These are phyloP conservation scores for Chlorella sp. DNA, from an alignment of 139 green algal genomes.

Conservation along the genomic window DNA sequence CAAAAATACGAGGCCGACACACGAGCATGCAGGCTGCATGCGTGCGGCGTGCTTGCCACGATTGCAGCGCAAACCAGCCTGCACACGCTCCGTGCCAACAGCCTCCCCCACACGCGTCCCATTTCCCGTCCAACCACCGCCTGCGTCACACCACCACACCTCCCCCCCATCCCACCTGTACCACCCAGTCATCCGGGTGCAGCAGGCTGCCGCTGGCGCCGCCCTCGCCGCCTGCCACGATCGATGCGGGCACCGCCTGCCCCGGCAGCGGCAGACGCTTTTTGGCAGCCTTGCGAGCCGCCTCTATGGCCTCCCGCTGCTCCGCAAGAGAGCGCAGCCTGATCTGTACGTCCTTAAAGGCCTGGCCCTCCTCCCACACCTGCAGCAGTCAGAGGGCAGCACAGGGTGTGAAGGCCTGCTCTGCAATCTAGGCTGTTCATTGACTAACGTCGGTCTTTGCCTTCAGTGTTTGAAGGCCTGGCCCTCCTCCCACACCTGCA, in stretches of 20 bases:
- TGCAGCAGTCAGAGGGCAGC: background rate
- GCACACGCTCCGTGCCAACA: background rate
- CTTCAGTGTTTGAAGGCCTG: too few relatives aligned
- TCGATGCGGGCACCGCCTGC: constrained; percentile 8
- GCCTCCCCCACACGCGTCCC: too few relatives aligned
- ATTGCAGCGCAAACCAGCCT: too few relatives aligned
- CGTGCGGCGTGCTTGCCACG: too few relatives aligned
- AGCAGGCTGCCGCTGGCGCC: constrained; percentile 13
- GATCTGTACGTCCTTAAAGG: constrained; percentile 65
- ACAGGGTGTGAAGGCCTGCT: too few relatives aligned
- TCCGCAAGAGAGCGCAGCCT: constrained; percentile 53
- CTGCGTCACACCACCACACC: background rate
- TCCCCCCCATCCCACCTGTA: constrained; percentile 11
- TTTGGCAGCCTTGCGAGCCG: constrained; percentile 72
- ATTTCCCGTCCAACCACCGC: background rate
- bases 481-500: too few relatives aligned
- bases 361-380: constrained; percentile 86
- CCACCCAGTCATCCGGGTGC: constrained; percentile 50
- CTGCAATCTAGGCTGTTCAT: too few relatives aligned
- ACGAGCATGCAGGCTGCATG: too few relatives aligned
- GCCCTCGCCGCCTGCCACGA: background rate
- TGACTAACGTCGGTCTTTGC: too few relatives aligned
- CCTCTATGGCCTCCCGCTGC: constrained; percentile 70
- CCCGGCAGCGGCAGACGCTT: constrained; percentile 64
- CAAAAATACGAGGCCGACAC: background rate